These are phyloP conservation scores for Leersia perrieri DNA, from an alignment of 176 grass and related monocot species.

Conservation along the genomic window DNA sequence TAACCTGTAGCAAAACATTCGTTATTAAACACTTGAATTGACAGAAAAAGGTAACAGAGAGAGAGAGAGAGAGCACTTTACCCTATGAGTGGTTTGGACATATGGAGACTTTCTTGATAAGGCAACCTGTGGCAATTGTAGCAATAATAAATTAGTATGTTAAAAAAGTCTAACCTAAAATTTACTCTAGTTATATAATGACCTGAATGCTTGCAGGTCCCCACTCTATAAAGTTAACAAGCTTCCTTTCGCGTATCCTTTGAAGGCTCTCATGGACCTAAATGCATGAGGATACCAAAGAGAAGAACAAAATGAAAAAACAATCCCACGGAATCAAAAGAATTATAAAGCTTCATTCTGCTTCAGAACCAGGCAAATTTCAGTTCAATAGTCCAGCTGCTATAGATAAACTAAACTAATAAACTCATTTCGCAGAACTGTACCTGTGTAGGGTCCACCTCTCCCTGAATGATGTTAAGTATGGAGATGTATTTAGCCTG, in stretches of 20 bases:
- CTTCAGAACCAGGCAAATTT: not conserved
- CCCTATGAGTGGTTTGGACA: conserved; percentile 97
- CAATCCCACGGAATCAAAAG: not conserved
- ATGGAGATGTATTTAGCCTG: conserved; percentile 99
- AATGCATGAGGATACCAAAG: conserved; percentile 5
- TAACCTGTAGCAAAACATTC: conserved; percentile 55
- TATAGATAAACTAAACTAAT: conserved; percentile 1
- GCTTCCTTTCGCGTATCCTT: conserved; percentile 97
- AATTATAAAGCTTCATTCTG: not conserved
- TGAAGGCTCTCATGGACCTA: conserved; percentile 98
- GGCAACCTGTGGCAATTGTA: conserved; percentile 62
- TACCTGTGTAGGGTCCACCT: conserved; percentile 99
- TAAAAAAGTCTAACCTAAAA: not conserved
- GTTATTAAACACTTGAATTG: conserved; percentile 12
- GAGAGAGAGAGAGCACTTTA: conserved; percentile 40
- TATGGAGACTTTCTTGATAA: conserved; percentile 99
- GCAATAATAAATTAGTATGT: conserved; percentile 15
- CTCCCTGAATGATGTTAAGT: conserved; percentile 98
- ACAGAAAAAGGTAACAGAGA: not conserved
- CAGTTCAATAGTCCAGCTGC: not conserved
- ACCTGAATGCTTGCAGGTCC: conserved; percentile 99
- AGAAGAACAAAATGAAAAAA: conserved; percentile 4
- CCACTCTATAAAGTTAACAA: conserved; percentile 99
- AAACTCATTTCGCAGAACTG: conserved; percentile 6
- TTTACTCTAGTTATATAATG: not conserved